Evolutionary conservation across 345 rosid species (phyloP).

Genomic region (Gossypium stocksii): DNA sequence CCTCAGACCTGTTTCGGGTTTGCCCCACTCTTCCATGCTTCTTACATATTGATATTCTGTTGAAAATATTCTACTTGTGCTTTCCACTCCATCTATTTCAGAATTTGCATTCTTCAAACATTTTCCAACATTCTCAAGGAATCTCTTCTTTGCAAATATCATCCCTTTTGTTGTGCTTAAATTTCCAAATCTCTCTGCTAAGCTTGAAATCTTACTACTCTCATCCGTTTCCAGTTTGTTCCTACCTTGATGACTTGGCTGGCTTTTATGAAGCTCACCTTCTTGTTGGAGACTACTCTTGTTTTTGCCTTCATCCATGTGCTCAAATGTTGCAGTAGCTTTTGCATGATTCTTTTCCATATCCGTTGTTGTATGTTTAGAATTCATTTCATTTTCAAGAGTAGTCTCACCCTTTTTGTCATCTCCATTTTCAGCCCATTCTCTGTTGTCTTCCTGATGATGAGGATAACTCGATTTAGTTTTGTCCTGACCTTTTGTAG

Average conservation of each 20-base stretch:
- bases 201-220: neutral
- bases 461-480: neutral
- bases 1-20: neutral
- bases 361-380: neutral
- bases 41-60: neutral
- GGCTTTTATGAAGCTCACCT: conserved; percentile 3
- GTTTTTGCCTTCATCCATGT: conserved; percentile 8
- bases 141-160: conserved; percentile 30
- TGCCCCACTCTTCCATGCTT: conserved; percentile 14
- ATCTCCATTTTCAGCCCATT: conserved; percentile 7
- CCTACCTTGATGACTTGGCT: conserved; percentile 18
- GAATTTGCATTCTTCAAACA: conserved; percentile 13
- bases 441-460: neutral
- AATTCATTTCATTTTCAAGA: conserved; percentile 12
- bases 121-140: conserved; percentile 5
- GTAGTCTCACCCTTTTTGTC: conserved; percentile 5
- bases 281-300: conserved; percentile 10
- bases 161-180: conserved; percentile 26
- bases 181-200: conserved; percentile 12
- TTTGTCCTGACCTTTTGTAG: neutral
- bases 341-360: conserved; percentile 10
- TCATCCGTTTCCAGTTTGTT: conserved; percentile 23
- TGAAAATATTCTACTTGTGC: conserved; percentile 12
- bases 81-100: conserved; percentile 3
- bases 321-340: conserved; percentile 3